A percentile compares a stretch with the other conserved stretches of the same genome.
Conservation (phyloP, 2,329 filamentous ascomycete genomes). For the Drechslerella dactyloides region DNA sequence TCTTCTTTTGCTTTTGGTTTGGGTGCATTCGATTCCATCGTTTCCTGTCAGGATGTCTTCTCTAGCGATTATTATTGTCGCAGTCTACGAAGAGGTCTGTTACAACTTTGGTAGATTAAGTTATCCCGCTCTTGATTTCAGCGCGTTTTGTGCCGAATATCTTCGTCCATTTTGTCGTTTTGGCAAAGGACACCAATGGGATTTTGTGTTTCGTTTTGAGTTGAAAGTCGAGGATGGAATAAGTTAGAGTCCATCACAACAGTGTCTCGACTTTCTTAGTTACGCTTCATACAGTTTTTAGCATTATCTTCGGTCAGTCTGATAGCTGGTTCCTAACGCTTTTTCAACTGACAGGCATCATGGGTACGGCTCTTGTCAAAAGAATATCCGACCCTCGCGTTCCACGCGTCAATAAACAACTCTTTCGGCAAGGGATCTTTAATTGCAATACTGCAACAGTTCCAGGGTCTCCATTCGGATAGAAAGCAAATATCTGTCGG, state of each 20-base stretch:
- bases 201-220: slow-evolving; percentile 87
- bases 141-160: slow-evolving; percentile 48
- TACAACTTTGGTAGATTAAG: slow-evolving; percentile 99
- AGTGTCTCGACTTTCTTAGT: slow-evolving; percentile 95
- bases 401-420: slow-evolving; percentile 93
- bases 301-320: slow-evolving; percentile 14
- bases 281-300: slow-evolving; percentile 83
- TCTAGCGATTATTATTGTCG: slow-evolving; percentile 37
- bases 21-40: slow-evolving; percentile 65
- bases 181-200: slow-evolving; percentile 59
- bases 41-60: slow-evolving; percentile 68
- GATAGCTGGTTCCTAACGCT: slow-evolving; percentile 28
- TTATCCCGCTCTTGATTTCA: slow-evolving; percentile 70
- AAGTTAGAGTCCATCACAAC: slow-evolving; percentile 60
- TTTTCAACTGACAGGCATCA: slow-evolving; percentile 69
- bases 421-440: slow-evolving; percentile 95
- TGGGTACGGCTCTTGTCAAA: slow-evolving; percentile 91
- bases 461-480: slow-evolving; percentile 84
- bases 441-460: slow-evolving; percentile 90
- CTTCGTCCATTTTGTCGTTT: slow-evolving; percentile 60
- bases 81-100: slow-evolving; percentile 83
- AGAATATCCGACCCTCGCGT: slow-evolving; percentile 90
- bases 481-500: slow-evolving; percentile 95
- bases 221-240: slow-evolving; percentile 69
- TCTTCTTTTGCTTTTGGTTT: slow-evolving; percentile 53